Conservation (phyloP, 768 basidiomycete species). For the Boletellus emodensis region DNA sequence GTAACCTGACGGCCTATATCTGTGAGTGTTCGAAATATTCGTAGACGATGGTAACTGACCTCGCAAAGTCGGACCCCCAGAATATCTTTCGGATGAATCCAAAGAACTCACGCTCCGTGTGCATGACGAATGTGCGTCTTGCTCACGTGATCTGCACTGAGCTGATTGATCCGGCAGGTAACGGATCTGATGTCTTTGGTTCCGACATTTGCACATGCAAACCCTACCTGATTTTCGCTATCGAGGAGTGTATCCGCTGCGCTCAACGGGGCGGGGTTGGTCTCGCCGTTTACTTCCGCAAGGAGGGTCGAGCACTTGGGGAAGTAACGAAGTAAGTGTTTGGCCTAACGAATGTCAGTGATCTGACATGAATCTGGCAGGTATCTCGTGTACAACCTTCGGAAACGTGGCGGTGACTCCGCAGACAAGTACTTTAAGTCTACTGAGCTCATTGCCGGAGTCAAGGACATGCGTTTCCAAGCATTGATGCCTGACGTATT, state of each 20-base stretch:
- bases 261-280: slow-evolving; percentile 88
- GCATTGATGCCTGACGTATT: slow-evolving; percentile 95
- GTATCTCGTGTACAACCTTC: slow-evolving; percentile 93
- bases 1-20: slow-evolving; percentile 87
- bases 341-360: background rate
- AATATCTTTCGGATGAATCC: slow-evolving; percentile 65
- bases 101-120: slow-evolving; percentile 86
- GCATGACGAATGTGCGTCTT: slow-evolving; percentile 83
- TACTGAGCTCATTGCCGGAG: slow-evolving; percentile 91
- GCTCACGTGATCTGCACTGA: background rate
- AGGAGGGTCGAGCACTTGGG: slow-evolving; percentile 89
- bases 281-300: slow-evolving; percentile 90
- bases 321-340: slow-evolving; percentile 80
- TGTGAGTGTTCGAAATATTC: slow-evolving; percentile 42
- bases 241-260: slow-evolving; percentile 86
- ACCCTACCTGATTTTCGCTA: slow-evolving; percentile 88
- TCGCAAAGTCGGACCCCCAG: slow-evolving; percentile 72
- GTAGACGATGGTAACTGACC: background rate
- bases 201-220: slow-evolving; percentile 93
- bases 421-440: slow-evolving; percentile 93
- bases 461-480: slow-evolving; percentile 94
- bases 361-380: slow-evolving; percentile 31
- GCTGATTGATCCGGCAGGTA: slow-evolving; percentile 43
- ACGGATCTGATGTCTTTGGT: slow-evolving; percentile 95
- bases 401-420: slow-evolving; percentile 90